Base-by-base conservation (phyloP, 192 early-diverging fungal genomes). In the Umbelopsis ramanniana region DNA sequence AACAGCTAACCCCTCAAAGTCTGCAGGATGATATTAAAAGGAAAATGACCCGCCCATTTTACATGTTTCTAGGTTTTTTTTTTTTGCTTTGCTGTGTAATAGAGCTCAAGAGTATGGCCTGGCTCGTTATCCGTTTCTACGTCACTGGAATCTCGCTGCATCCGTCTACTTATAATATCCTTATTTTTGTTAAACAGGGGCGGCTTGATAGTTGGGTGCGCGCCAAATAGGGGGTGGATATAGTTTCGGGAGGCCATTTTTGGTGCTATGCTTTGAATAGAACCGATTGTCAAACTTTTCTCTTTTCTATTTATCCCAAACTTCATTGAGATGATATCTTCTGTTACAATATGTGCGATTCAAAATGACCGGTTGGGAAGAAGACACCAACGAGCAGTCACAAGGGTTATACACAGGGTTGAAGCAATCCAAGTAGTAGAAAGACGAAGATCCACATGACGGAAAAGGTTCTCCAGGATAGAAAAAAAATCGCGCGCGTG, bases 281-380 rank as follows among this genome's bases (percentile, higher is more conserved):
- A 22, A 37, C 57, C 23, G 57, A 63, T 63, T 63, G 57, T 63
- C 57, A 63, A 37, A 37, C n/a, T 63, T 55, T 37, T 63, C 26
- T 57, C 54, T 57, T 29, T 35, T 26, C 15, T 63, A 5, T 19
- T 63, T 38, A 52, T 54, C 6, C 53, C 26, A 22, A 24, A 11
- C 21, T 54, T 24, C 6, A 26, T 0, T 54, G 53, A 54, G 1
- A 22, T 5, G 22, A 22, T 8, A 10, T 29, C 29, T 1, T 29
- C 29, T 29, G 29, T 29, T 29, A 29, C 29, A 29, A 29, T 29
- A 29, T 29, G 29, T 1, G 29, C 29, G 29, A 3, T 29, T 29
- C 29, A 29, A 29, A 29, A 29, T 29, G 29, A 29, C 29, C 29
- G 29, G 29, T 1, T 29, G 29, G 29, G 3, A 29, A 29, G 29